These are phyloP conservation scores for Lupinus albus DNA, from an alignment of 306 rosid genomes.

Conservation along the genomic window DNA sequence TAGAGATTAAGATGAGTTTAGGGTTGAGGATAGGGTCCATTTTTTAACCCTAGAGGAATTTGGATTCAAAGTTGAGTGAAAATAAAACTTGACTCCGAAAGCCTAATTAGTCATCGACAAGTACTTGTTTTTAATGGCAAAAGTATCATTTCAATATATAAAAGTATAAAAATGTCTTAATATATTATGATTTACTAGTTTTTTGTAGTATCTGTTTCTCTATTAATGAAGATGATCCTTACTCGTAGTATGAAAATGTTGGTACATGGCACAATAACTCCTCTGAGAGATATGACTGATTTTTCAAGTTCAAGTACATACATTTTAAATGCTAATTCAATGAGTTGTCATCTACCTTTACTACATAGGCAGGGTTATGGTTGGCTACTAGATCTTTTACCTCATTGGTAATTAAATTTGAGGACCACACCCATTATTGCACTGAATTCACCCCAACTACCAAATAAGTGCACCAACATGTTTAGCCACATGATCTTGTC, in stretches of 20 bases:
- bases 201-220: too few relatives aligned
- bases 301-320: background rate
- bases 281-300: background rate
- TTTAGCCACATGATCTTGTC: background rate
- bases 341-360: background rate
- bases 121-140: too few relatives aligned
- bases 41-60: too few relatives aligned
- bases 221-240: too few relatives aligned
- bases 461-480: conserved; percentile 29
- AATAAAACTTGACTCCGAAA: too few relatives aligned
- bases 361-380: conserved; percentile 2
- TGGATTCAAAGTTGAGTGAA: too few relatives aligned
- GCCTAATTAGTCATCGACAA: too few relatives aligned
- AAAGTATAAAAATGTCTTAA: too few relatives aligned
- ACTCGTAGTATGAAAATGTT: background rate
- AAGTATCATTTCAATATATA: too few relatives aligned
- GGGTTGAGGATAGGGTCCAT: too few relatives aligned
- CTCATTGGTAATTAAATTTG: conserved; percentile 33
- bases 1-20: too few relatives aligned
- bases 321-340: background rate
- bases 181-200: too few relatives aligned
- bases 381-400: background rate
- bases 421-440: conserved; percentile 43
- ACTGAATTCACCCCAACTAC: conserved; percentile 48
- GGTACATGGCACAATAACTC: background rate